Conservation (phyloP, 1,284 basidiomycete genomes). For the Papiliotrema laurentii region DNA sequence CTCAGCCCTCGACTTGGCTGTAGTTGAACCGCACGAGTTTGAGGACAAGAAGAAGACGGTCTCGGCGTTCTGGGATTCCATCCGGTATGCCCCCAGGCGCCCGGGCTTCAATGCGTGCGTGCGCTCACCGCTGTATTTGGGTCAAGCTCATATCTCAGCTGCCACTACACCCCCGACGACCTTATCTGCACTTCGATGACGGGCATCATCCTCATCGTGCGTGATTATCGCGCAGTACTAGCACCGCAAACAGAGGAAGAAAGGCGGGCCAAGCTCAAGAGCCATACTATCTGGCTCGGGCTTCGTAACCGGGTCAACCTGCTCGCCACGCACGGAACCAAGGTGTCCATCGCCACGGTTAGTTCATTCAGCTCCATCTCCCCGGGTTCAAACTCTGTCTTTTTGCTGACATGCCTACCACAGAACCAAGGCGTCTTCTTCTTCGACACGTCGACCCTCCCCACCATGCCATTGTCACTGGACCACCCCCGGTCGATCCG, state of each 20-base stretch:
- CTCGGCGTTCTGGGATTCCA: no score
- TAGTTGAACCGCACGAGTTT: no score
- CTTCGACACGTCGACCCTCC: constrained; percentile 12
- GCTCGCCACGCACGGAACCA: constrained; percentile 20
- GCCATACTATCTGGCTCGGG: constrained; percentile 13
- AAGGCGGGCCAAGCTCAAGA: neutral
- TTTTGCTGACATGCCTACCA: neutral
- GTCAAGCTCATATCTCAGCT: constrained; percentile 7
- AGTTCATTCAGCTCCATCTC: no score
- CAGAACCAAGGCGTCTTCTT: constrained; percentile 11
- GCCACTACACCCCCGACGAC: constrained; percentile 32
- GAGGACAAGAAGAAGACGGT: no score
- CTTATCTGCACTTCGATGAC: constrained; percentile 23
- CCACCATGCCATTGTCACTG: constrained; percentile 39
- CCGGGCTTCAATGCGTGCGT: no score
- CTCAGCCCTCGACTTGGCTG: no score
- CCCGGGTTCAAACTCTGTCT: neutral
- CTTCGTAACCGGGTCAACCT: constrained; percentile 9
- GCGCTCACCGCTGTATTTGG: neutral
- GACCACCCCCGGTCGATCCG: constrained; percentile 48
- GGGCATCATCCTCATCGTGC: constrained; percentile 24
- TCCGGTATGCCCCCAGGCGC: no score
- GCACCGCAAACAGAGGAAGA: neutral
- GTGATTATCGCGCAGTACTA: constrained; percentile 27
- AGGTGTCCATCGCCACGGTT: constrained; percentile 17